These are phyloP conservation scores for Diaporthe longicolla DNA, from an alignment of 2,329 filamentous ascomycete species.

Conservation along the genomic window DNA sequence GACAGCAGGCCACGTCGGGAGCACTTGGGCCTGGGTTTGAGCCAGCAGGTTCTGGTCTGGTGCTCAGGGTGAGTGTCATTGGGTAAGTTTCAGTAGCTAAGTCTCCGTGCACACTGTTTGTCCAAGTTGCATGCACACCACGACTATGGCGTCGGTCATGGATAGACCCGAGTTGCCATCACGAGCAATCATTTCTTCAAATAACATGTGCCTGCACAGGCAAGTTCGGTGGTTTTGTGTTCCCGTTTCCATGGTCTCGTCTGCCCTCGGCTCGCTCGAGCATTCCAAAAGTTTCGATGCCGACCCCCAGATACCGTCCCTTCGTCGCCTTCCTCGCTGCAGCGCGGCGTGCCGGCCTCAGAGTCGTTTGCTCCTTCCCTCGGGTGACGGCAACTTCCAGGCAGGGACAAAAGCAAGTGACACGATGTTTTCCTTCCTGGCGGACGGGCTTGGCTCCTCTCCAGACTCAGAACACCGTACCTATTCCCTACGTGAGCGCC, in stretches of 20 bases:
- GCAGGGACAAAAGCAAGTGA: background rate
- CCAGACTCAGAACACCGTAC: background rate
- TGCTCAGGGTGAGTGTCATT: slow-evolving; percentile 1
- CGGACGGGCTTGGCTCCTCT: background rate
- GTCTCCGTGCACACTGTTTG: no score
- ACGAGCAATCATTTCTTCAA: background rate
- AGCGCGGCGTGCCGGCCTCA: no score
- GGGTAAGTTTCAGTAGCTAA: background rate
- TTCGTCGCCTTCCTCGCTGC: background rate
- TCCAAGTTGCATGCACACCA: no score
- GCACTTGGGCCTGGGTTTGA: slow-evolving; percentile 18
- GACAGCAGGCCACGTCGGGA: background rate
- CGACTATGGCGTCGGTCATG: background rate
- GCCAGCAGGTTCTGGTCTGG: background rate
- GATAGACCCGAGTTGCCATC: background rate
- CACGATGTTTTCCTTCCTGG: background rate
- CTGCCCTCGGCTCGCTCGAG: background rate
- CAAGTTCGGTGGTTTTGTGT: background rate
- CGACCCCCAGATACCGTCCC: background rate
- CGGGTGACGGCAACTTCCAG: background rate
- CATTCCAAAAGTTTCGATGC: background rate
- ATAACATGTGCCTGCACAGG: background rate
- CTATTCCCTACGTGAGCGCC: background rate
- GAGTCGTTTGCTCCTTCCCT: background rate
- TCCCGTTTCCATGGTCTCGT: background rate